Conservation (phyloP, 176 grass and related monocot species). For the Ampelocalamus luodianensis region DNA sequence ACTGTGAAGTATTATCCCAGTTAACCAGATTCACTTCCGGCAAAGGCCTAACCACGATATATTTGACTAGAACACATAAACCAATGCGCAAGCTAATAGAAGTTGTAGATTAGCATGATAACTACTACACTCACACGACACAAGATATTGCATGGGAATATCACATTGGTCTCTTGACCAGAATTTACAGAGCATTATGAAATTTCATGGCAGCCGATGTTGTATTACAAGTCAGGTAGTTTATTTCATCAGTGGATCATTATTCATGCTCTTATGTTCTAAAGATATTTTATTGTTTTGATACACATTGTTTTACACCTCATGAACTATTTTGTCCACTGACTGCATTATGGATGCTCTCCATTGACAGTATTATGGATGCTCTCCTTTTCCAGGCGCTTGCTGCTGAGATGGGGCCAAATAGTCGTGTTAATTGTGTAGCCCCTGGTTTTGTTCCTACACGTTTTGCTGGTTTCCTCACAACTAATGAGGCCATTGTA, state of each 20-base stretch:
- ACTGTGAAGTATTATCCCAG: not conserved
- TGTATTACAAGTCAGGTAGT: not conserved
- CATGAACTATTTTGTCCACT: slow-evolving; percentile 1
- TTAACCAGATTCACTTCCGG: slow-evolving; percentile 25
- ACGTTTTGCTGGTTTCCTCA: slow-evolving; percentile 84
- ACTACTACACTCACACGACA: not conserved
- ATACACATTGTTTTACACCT: not conserved
- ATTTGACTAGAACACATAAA: not conserved
- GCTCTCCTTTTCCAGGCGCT: slow-evolving; percentile 63
- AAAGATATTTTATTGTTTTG: no score
- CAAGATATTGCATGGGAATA: not conserved
- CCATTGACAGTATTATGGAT: no score
- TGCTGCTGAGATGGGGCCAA: slow-evolving; percentile 84
- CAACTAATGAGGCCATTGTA: slow-evolving; percentile 72
- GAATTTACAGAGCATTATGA: no score
- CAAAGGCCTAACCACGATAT: not conserved
- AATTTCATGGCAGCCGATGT: no score
- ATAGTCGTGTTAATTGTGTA: slow-evolving; percentile 95
- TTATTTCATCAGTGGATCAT: slow-evolving; percentile 5
- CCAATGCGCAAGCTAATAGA: not conserved
- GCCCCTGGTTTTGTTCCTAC: slow-evolving; percentile 99
- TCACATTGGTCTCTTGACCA: no score
- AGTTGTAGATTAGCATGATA: slow-evolving; percentile 8
- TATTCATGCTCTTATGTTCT: not conserved
- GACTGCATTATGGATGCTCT: no score